Base-by-base conservation (phyloP, 805 yeast genomes). In the Pichia heedii region DNA sequence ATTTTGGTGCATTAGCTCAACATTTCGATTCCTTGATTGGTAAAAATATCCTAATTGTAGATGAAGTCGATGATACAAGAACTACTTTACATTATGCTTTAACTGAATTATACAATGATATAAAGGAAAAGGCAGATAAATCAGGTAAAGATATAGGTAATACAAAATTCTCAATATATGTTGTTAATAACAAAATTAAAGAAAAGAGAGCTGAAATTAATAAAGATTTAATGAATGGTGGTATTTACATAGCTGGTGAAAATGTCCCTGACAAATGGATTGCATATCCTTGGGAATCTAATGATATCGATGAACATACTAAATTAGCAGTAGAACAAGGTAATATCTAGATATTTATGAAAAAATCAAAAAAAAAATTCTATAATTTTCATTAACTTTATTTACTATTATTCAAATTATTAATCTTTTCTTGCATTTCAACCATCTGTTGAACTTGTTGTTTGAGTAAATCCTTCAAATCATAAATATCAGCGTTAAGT, bases 61-160 rank as follows among this genome's bases (percentile, higher is more conserved):
- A 86, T 62, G 95, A 86, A 67, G 95, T 86, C 38, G 95, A 86
- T 62, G 95, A 86, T 60, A 84, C 95, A 21, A 81, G 95, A 71
- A 86, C 95, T 42, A 86, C 95, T 2, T 68, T 86, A 45, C 90
- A 84, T 60, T 86, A 85, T 57, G 95, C 95, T 3, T 74, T 85
- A 33, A 69, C 77, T 11, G 95, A 86, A 63, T 69, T 86, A 50
- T 73, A 79, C 59, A 77, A 79, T 59, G 83, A 77, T 50, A 79
- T 84, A 37, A 64, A 66, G 40, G 73, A 69, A 42, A 79, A 79
- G 53, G 85, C 85, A 50, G 66, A 64, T 47, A 69, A 70, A 54
- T 66, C 79, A 44, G 81, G 81, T 33, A 76, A 83, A 52, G 56
- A 69, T 43, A 63, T 73, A 51, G 84, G 78, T 54, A 62, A 66